Evolutionary conservation across 2,329 filamentous ascomycete species (phyloP), one percentile per base, ranked within the genome.

Genomic region (Sporothrix brunneoviolacea): DNA sequence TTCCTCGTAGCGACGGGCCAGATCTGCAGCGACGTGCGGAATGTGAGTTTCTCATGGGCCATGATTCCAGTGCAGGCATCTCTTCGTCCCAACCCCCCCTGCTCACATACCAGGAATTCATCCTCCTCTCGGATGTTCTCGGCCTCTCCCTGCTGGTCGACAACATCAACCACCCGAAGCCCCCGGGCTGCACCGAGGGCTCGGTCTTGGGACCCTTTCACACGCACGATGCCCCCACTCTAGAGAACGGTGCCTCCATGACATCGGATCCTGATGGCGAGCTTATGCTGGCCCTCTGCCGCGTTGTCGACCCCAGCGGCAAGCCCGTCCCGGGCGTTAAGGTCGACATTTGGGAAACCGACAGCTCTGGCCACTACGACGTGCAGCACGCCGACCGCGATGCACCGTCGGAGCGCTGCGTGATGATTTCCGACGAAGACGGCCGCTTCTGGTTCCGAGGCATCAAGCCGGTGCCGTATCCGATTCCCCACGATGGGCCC

Each of bases 341-440:
- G 62, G 77, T 91, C 55, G 87, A 93, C 65, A 83, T 93, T 57
- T 93, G 88, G 88, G 87, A 91, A 69, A 89, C 87, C 8, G 88
- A 91, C 64, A 83, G 78, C 52, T 79, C 80, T n/a, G 88, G 88
- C 9, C 80, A 83, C 61, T 93, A 93, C 63, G 88, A 93, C 62
- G 86, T 91, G 54, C 87, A 93, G 67, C 83, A 89, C 63, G 71
- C 78, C 0, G 77, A 79, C 37, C 72, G 82, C 39, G 66, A 74
- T 30, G 76, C 72, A 2, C 84, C 86, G 0, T 85, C 88, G 68
- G 86, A 88, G 42, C 73, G 88, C 37, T 86, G 84, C 51, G 75
- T 91, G 51, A 68, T 70, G 65, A 42, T 64, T 37, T 85, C 76
- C 54, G 87, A 91, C 58, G 71, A 75, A 0, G 71, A 89, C 32